These are phyloP conservation scores for Pisolithus tinctorius DNA, from an alignment of 768 basidiomycete genomes.

Conservation along the genomic window DNA sequence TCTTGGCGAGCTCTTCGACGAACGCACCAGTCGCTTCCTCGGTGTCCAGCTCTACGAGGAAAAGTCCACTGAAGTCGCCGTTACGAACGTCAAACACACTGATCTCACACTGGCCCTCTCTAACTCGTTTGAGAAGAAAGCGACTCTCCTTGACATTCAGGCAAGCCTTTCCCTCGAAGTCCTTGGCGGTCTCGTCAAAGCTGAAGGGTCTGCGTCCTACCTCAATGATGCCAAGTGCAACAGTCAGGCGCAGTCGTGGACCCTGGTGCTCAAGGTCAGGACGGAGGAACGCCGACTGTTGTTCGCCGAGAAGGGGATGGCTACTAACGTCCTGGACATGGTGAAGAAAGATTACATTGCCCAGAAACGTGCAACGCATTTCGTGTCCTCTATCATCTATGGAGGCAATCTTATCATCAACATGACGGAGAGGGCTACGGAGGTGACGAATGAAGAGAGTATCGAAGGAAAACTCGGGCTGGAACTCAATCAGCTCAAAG, in stretches of 20 bases:
- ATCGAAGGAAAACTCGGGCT: slow-evolving; percentile 11
- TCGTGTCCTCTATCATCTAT: background rate
- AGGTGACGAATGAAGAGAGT: slow-evolving; percentile 8
- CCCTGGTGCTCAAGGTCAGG: background rate
- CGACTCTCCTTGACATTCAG: background rate
- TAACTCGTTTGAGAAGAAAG: background rate
- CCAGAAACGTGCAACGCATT: background rate
- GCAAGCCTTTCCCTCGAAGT: background rate
- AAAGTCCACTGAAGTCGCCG: background rate
- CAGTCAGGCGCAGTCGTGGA: background rate
- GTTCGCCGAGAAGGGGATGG: background rate
- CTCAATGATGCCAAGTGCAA: background rate
- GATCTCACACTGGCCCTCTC: background rate
- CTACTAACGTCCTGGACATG: background rate
- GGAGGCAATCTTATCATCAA: background rate
- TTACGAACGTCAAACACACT: background rate
- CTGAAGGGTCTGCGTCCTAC: background rate
- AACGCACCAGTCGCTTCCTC: background rate
- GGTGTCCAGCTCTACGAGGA: background rate
- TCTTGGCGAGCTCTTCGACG: slow-evolving; percentile 2
- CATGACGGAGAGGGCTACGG: slow-evolving; percentile 10
- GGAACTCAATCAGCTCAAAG: too few species aligned
- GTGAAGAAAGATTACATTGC: background rate
- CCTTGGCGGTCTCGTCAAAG: background rate
- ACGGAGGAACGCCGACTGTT: background rate